phyloP scores from a whole-genome alignment of 225 moss, liverwort and hornwort species.

The Physcomitrium patens region DNA sequence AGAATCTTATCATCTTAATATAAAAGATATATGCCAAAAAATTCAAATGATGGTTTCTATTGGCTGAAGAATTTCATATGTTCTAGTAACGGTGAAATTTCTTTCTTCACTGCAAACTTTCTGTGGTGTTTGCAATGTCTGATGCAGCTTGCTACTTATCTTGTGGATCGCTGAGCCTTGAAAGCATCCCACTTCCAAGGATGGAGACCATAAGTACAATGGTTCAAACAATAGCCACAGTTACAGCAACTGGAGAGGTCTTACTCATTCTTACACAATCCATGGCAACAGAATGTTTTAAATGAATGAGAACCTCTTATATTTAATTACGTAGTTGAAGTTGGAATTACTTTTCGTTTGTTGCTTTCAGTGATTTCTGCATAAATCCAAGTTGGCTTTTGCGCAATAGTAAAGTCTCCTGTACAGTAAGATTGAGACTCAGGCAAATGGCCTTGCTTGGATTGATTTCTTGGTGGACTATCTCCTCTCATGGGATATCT shows the following conservation, averaged over 20 bases:
- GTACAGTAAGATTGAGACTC: neutral
- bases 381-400: neutral
- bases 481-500: neutral
- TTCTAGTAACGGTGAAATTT: neutral
- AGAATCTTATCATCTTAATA: too few species aligned
- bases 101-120: neutral
- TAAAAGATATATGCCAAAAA: too few species aligned
- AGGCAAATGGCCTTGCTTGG: neutral
- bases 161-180: constrained; percentile 39
- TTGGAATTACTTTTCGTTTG: neutral
- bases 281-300: neutral
- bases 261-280: neutral
- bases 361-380: neutral
- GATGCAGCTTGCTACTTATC: constrained; percentile 38
- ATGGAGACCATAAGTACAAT: constrained; percentile 11
- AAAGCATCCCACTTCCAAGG: constrained; percentile 30
- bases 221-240: constrained; percentile 27
- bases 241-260: constrained; percentile 60
- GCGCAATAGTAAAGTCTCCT: neutral
- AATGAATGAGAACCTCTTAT: neutral
- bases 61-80: too few species aligned
- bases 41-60: too few species aligned
- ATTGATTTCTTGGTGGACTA: neutral
- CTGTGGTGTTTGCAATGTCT: constrained; percentile 1
- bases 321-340: neutral